Conservation (phyloP, 768 basidiomycete genomes). For the Boletus coccyginus region DNA sequence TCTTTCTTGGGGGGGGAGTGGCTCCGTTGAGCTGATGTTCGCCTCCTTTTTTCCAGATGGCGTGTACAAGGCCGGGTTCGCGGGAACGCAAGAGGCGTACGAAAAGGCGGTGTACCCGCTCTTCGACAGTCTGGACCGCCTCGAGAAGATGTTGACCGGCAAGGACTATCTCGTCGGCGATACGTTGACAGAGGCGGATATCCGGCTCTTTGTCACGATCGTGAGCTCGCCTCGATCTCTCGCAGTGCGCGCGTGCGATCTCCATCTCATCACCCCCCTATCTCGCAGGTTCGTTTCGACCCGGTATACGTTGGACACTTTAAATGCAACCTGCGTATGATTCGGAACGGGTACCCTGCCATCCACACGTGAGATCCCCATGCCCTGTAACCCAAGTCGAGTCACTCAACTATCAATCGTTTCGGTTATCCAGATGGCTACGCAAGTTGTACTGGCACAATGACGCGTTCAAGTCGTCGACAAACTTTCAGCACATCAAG, state of each 20-base stretch:
- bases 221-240: slow-evolving; percentile 40
- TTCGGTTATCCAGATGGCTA: slow-evolving; percentile 56
- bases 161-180: slow-evolving; percentile 86
- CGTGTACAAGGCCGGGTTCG: slow-evolving; percentile 90
- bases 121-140: slow-evolving; percentile 75
- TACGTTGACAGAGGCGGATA: slow-evolving; percentile 78
- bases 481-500: slow-evolving; percentile 81
- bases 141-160: slow-evolving; percentile 73
- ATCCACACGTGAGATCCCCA: slow-evolving; percentile 49
- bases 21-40: neutral
- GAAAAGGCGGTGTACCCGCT: slow-evolving; percentile 69
- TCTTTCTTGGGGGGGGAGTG: too few species aligned
- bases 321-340: slow-evolving; percentile 87
- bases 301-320: slow-evolving; percentile 90
- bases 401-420: neutral
- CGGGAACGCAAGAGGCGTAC: slow-evolving; percentile 78
- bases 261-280: neutral
- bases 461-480: slow-evolving; percentile 81
- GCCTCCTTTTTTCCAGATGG: slow-evolving; percentile 50
- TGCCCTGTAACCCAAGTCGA: neutral
- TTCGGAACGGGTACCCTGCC: slow-evolving; percentile 84
- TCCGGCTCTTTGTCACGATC: slow-evolving; percentile 91
- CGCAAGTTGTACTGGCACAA: slow-evolving; percentile 90
- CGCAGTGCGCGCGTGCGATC: neutral
- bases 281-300: slow-evolving; percentile 85